Base-by-base conservation (phyloP, 345 rosid genomes). In the Litchi chinensis region DNA sequence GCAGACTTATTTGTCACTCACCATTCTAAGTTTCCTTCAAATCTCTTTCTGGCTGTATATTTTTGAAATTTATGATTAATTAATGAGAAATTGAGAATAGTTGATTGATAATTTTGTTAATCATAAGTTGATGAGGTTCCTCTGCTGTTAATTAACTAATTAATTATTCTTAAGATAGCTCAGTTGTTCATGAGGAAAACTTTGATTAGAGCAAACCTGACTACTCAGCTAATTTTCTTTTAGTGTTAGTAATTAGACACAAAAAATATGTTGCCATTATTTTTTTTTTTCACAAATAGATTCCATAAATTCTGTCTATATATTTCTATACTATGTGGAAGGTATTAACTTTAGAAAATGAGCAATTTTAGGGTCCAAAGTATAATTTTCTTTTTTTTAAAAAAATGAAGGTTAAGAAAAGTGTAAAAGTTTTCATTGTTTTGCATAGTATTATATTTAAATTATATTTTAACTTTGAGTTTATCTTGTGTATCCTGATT, bases 1-100 rank as follows among this genome's bases (percentile, higher is more conserved):
- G 77, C 89, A 80, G 77, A 18, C 71, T 44, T 67, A 50, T 76
- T 83, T 82, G 79, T 74, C 86, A 79, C 71, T 9, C 43, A 68
- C 72, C 70, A 50, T 63, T 68, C 79, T 57, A 57, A 62, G 75
- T 80, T 88, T 85, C 84, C 87, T 82, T 86, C 88, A 81, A 68
- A 19, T 85, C 80, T 83, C 89, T 83, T 72, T 15, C 87, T 77
- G 78, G 46, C 60, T 46, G 26, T 22, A 21, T 41, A 1, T 21
- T 19, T 52, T 52, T 16, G 59, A 6, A 52, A 73, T 6, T 56
- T 10, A 37, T 37, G 8, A 54, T 10, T 69, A 11, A 69, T 21
- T 8, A 71, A 50, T 52, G 15, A 52, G 16, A 13, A 52, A 32
- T 32, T 52, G 57, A 52, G 19, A 52, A 52, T 52, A 52, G 7